A percentile compares a stretch with the other conserved stretches of the same genome.
Evolutionary conservation across 345 rosid species (phyloP).

Genomic region (Erodium maritimum): DNA sequence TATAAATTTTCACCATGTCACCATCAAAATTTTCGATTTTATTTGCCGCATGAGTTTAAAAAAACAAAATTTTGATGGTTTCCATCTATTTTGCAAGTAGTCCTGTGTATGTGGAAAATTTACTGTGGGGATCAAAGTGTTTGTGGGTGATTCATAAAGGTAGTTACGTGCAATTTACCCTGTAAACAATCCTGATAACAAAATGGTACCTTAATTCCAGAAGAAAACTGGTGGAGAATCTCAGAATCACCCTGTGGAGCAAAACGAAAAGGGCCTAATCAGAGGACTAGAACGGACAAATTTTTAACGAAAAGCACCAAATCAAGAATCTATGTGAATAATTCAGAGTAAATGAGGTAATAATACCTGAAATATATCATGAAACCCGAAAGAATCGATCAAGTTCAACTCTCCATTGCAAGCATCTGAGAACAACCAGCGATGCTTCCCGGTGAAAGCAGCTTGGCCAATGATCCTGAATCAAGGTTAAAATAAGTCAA

Average conservation of each 20-base stretch:
- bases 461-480: constrained; percentile 49
- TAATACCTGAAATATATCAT: constrained; percentile 30
- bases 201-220: constrained; percentile 40
- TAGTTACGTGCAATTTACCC: no score
- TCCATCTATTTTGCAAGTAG: no score
- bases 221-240: constrained; percentile 25
- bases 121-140: no score
- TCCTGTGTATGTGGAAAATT: no score
- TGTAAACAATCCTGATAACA: no score
- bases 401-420: constrained; percentile 9
- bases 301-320: neutral
- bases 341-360: neutral
- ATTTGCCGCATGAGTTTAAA: no score
- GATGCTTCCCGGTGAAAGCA: constrained; percentile 60
- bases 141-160: no score
- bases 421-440: constrained; percentile 57
- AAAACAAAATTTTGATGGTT: no score
- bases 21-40: no score
- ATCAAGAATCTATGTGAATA: neutral
- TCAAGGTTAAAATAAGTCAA: neutral
- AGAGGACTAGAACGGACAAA: neutral
- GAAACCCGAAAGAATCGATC: constrained; percentile 6
- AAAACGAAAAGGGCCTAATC: neutral
- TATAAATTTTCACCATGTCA: no score
- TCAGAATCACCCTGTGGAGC: constrained; percentile 28